phyloP scores from a whole-genome alignment of 2,329 filamentous ascomycete genomes.

The Trichoderma harzianum region DNA sequence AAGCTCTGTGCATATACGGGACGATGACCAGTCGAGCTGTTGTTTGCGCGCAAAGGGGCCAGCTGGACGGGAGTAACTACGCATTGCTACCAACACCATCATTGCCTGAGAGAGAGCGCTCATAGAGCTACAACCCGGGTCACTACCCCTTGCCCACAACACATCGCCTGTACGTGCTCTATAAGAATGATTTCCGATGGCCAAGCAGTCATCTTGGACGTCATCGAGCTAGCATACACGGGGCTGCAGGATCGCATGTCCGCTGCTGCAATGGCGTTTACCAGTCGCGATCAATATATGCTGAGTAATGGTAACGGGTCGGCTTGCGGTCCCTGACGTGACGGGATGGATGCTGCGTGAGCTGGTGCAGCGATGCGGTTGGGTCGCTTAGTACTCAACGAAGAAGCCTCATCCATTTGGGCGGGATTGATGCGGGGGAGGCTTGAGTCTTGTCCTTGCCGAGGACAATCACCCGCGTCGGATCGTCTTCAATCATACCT shows the following conservation, averaged over 20 bases:
- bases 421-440: constrained; percentile 18
- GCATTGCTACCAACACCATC: background rate
- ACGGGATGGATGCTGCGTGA: background rate
- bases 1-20: constrained; percentile 5
- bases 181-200: background rate
- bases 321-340: background rate
- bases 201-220: background rate
- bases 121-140: background rate
- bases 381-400: constrained; percentile 11
- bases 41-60: background rate
- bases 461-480: constrained; percentile 15
- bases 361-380: constrained; percentile 11
- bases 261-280: background rate
- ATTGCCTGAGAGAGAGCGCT: background rate
- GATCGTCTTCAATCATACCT: constrained; percentile 17
- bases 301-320: background rate
- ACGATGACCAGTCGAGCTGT: background rate
- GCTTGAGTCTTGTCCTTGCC: constrained; percentile 14
- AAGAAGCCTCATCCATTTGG: constrained; percentile 15
- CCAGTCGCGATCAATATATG: background rate
- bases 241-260: background rate
- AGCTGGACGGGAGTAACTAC: background rate
- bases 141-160: background rate
- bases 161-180: background rate
- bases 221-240: background rate